A percentile compares a stretch with the other conserved stretches of the same genome.
Conservation (phyloP, 257 asterid species). For the Nyctanthes arbortristis region DNA sequence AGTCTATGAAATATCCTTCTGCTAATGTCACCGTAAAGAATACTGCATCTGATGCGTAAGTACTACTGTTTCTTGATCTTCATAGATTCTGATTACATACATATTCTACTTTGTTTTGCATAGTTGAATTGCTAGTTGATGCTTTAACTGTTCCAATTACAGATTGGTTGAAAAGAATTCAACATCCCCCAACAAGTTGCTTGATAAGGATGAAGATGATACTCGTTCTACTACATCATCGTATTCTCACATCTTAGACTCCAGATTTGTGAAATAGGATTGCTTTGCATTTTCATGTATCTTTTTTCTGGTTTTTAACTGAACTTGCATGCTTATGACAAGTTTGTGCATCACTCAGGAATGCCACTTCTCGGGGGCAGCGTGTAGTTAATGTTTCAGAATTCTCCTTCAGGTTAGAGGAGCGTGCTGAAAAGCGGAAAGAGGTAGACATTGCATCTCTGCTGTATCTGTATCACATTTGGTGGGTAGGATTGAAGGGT, state of each 20-base stretch:
- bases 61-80: not conserved
- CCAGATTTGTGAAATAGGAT: not conserved
- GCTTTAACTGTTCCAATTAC: constrained; percentile 23
- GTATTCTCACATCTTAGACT: constrained; percentile 36
- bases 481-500: not conserved
- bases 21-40: constrained; percentile 34
- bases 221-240: constrained; percentile 73
- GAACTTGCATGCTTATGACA: constrained; percentile 3
- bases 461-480: not conserved
- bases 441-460: constrained; percentile 42
- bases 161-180: constrained; percentile 43
- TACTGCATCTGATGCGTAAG: constrained; percentile 50
- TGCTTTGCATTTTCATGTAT: not conserved
- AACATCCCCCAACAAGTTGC: constrained; percentile 33
- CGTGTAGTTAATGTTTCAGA: constrained; percentile 45
- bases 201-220: constrained; percentile 60
- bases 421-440: constrained; percentile 80
- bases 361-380: constrained; percentile 48
- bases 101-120: not conserved
- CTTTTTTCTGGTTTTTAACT: too few relatives aligned
- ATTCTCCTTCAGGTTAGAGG: constrained; percentile 72
- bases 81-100: not conserved
- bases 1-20: constrained; percentile 47
- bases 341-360: constrained; percentile 37
- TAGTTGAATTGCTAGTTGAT: constrained; percentile 1